Conservation (phyloP, 2,329 filamentous ascomycete species). For the Camillea tinctor region DNA sequence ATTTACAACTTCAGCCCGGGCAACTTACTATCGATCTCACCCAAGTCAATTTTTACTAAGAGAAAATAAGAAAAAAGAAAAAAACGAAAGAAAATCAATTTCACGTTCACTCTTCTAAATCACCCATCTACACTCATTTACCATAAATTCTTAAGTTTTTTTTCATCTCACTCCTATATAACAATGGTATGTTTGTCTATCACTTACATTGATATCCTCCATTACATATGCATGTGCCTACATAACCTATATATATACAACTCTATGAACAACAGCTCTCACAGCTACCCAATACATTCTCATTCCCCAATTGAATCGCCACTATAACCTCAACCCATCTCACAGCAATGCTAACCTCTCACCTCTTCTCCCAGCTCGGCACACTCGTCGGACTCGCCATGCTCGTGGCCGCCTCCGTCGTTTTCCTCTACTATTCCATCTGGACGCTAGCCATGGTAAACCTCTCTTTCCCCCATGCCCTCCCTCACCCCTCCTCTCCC, state of each 20-base stretch:
- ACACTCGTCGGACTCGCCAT: conserved; percentile 71
- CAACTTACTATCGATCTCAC: too few relatives aligned
- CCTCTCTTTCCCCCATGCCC: conserved; percentile 5
- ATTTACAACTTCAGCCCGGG: not conserved
- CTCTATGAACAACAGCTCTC: not conserved
- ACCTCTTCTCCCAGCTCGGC: conserved; percentile 67
- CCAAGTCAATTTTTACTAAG: too few relatives aligned
- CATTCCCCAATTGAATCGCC: not conserved
- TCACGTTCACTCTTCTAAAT: not conserved
- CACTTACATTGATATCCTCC: not conserved
- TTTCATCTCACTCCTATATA: not conserved
- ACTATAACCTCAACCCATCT: too few relatives aligned
- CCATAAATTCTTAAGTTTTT: not conserved
- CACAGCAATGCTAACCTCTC: conserved; percentile 8
- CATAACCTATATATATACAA: not conserved
- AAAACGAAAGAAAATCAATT: not conserved
- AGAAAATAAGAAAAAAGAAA: not conserved
- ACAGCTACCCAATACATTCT: not conserved
- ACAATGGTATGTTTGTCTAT: not conserved
- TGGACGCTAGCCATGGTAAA: conserved; percentile 97
- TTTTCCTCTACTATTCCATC: conserved; percentile 86
- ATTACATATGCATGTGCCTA: not conserved
- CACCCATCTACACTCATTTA: not conserved
- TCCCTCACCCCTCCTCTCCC: not conserved
- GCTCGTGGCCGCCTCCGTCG: conserved; percentile 63